These are phyloP conservation scores for Monilinia fructigena DNA, from an alignment of 2,329 filamentous ascomycete species.

Conservation along the genomic window DNA sequence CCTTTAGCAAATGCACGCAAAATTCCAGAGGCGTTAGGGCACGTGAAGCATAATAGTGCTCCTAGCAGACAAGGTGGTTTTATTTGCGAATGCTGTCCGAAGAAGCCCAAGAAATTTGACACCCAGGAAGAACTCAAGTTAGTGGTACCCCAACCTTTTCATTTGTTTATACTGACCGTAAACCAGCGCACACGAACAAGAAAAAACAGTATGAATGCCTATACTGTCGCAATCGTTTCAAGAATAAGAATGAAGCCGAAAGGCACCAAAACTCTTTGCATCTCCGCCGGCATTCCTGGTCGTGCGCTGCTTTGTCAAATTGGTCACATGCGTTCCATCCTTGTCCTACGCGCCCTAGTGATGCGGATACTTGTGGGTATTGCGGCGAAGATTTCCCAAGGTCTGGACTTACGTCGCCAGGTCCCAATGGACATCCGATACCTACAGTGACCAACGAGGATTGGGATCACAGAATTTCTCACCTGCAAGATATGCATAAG, in stretches of 20 bases:
- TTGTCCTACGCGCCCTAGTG: slow-evolving; percentile 64
- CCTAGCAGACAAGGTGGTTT: slow-evolving; percentile 57
- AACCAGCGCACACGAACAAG: slow-evolving; percentile 77
- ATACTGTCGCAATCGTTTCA: slow-evolving; percentile 93
- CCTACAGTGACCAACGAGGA: slow-evolving; percentile 69
- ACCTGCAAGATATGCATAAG: slow-evolving; percentile 90
- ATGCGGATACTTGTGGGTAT: slow-evolving; percentile 84
- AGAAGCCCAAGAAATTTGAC: slow-evolving; percentile 95
- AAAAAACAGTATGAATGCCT: slow-evolving; percentile 93
- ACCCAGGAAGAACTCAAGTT: slow-evolving; percentile 81
- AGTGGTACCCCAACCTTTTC: slow-evolving; percentile 40
- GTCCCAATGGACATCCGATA: slow-evolving; percentile 44
- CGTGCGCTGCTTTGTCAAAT: slow-evolving; percentile 79
- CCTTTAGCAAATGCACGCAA: slow-evolving; percentile 46
- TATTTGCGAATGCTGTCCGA: slow-evolving; percentile 93
- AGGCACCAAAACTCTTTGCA: slow-evolving; percentile 95
- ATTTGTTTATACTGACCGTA: slow-evolving; percentile 33
- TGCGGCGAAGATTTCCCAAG: slow-evolving; percentile 82
- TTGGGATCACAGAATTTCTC: slow-evolving; percentile 82
- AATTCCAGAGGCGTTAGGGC: slow-evolving; percentile 44
- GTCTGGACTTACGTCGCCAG: slow-evolving; percentile 43
- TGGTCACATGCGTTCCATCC: slow-evolving; percentile 85
- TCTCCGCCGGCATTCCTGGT: slow-evolving; percentile 91
- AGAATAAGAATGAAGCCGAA: slow-evolving; percentile 98
- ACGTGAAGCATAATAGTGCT: slow-evolving; percentile 47